Evolutionary conservation across 352 stramenopile species (phyloP).

Genomic region (Phytophthora cactorum): DNA sequence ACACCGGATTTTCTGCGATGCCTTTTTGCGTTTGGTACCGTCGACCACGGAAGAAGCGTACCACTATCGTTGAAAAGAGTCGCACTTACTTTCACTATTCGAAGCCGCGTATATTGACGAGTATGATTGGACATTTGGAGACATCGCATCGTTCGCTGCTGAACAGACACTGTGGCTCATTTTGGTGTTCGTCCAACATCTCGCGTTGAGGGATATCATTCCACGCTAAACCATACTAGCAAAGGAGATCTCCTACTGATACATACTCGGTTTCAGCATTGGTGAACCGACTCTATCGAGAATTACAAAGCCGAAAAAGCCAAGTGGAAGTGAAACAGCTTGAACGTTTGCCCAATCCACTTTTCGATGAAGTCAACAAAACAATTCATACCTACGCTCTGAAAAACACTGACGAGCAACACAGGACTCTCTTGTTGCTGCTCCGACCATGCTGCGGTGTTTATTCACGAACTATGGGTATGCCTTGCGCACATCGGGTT

Average conservation of each 20-base stretch:
- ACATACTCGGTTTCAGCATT: not conserved
- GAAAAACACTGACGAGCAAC: not conserved
- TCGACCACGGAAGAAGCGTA: not conserved
- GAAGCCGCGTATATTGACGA: not conserved
- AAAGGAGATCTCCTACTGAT: not conserved
- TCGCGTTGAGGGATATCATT: not conserved
- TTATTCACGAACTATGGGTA: not conserved
- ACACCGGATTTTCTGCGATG: not conserved
- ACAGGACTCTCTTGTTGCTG: not conserved
- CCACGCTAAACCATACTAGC: not conserved
- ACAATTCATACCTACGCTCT: not conserved
- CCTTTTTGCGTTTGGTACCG: not conserved
- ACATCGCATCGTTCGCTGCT: not conserved
- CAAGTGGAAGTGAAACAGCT: not conserved
- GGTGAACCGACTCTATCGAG: not conserved
- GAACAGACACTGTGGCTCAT: not conserved
- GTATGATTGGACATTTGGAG: not conserved
- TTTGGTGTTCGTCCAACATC: not conserved
- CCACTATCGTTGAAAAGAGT: not conserved
- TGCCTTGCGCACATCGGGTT: not conserved
- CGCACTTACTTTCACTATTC: not conserved
- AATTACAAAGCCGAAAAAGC: not conserved
- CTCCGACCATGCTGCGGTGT: not conserved
- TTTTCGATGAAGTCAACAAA: not conserved
- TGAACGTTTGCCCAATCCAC: not conserved